A percentile compares a stretch with the other conserved stretches of the same genome.
Conservation (phyloP, 2,329 filamentous ascomycete species). For the Hypomyces rosellus region DNA sequence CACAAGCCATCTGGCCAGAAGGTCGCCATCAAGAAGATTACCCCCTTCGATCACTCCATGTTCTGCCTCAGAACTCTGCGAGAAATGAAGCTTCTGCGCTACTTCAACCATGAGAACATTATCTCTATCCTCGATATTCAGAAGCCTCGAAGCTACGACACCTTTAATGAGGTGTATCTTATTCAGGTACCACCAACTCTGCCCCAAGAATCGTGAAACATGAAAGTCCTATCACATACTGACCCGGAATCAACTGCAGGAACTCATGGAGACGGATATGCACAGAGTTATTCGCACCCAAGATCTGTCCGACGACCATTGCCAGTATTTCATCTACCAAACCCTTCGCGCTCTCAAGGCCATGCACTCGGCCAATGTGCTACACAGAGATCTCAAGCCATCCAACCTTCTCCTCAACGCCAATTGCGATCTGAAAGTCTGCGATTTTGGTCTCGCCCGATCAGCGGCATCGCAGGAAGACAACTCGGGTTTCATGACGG, state of each 20-base stretch:
- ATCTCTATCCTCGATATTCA: constrained; percentile 99
- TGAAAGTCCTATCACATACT: not conserved
- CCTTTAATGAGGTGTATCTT: constrained; percentile 95
- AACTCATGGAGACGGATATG: constrained; percentile 99
- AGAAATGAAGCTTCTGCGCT: constrained; percentile 97
- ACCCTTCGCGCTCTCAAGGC: constrained; percentile 95
- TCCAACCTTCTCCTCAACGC: constrained; percentile 96
- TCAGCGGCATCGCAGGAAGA: constrained; percentile 96
- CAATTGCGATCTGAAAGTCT: constrained; percentile 98
- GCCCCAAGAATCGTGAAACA: not conserved
- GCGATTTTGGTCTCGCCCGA: constrained; percentile 92
- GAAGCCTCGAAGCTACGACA: constrained; percentile 92
- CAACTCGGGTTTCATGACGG: constrained; percentile 99
- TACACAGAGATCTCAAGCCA: constrained; percentile 95
- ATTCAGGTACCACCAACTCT: constrained; percentile 67
- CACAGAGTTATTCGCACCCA: constrained; percentile 97
- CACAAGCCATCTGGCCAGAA: constrained; percentile 98
- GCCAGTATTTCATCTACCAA: constrained; percentile 99
- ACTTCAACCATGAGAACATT: constrained; percentile 99
- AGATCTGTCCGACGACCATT: constrained; percentile 97
- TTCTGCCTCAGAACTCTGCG: constrained; percentile 93
- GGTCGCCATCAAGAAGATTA: constrained; percentile 99
- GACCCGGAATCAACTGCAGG: constrained; percentile 42
- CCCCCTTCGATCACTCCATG: constrained; percentile 98
- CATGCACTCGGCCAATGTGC: constrained; percentile 98